These are phyloP conservation scores for Ganoderma lucidum DNA, from an alignment of 1,284 basidiomycete genomes.

Conservation along the genomic window DNA sequence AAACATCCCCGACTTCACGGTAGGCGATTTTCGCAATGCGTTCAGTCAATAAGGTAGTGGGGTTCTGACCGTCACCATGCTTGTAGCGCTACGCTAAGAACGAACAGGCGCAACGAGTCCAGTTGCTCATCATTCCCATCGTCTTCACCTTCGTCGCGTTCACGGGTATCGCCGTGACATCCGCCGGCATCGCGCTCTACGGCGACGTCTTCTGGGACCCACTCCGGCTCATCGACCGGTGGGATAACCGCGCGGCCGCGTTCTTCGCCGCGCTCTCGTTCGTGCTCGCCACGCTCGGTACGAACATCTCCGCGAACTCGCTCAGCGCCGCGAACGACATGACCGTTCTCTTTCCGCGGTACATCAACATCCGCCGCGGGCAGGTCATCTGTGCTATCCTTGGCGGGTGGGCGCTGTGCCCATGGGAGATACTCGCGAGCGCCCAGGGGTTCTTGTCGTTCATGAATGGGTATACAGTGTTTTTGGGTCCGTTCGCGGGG, in stretches of 20 bases:
- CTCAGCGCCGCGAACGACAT: constrained; percentile 83
- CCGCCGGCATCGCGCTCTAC: constrained; percentile 69
- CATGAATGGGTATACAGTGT: constrained; percentile 78
- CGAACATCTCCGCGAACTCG: constrained; percentile 81
- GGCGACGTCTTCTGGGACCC: constrained; percentile 59
- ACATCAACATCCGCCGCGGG: constrained; percentile 80
- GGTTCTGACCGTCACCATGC: not conserved
- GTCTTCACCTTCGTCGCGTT: constrained; percentile 68
- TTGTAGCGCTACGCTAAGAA: constrained; percentile 66
- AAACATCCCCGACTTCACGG: constrained; percentile 81
- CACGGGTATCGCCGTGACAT: constrained; percentile 73
- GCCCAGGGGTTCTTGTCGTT: constrained; percentile 58
- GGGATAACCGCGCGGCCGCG: constrained; percentile 80
- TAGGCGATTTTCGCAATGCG: constrained; percentile 38
- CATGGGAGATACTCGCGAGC: constrained; percentile 63
- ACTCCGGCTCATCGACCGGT: constrained; percentile 64
- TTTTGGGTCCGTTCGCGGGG: constrained; percentile 77
- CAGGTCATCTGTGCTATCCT: constrained; percentile 78
- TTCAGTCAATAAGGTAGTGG: too few relatives aligned
- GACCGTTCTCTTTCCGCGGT: constrained; percentile 70
- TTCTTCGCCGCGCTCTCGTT: constrained; percentile 81
- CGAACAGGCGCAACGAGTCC: constrained; percentile 69
- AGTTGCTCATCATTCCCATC: constrained; percentile 73
- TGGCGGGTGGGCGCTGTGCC: constrained; percentile 68
- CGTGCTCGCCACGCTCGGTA: constrained; percentile 72